Base-by-base conservation (phyloP, 768 basidiomycete genomes). In the Podaxis sp. region DNA sequence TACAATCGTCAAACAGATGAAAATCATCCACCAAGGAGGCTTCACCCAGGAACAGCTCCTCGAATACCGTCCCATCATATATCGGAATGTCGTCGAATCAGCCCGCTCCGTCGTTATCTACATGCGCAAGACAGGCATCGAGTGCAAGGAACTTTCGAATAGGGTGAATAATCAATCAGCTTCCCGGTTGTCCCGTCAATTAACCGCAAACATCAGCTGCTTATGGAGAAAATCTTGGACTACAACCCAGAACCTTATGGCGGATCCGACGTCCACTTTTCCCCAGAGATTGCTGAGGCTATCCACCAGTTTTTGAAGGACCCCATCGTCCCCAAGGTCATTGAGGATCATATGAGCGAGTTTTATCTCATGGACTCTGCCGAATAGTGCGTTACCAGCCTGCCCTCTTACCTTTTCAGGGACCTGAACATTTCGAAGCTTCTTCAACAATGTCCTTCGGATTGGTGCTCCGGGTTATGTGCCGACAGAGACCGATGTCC, bases 1-100 rank as follows among this genome's bases (percentile, higher is more conserved):
- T 3, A 98, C 95, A 0, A 93, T 98, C 64, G 94, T 97, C 37
- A 98, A 98, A 71, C 95, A 98, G 73, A 97, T 98, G 95, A 97
- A 96, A 81, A 95, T 98, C 61, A 95, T 98, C 52, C 91, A 98
- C 72, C 91, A 96, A 72, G 86, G 88, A 63, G 95, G 95, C 11
- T 98, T 94, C 74, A 84, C 87, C 2, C 73, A 75, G 6, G 82
- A 89, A 0, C 94, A 97, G 71, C 84, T 93, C 27, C 78, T 87
- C 62, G 80, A 84, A 2, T 96, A 85, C 76, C 80, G 89, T 18
- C 82, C 87, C 0, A 87, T 88, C 32, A 87, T 98, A 51, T 93
- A 89, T 74, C 86, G 86, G 67, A 91, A 96, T 71, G 86, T 95
- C 3, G 78, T 96, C 62, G 95, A 98, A 64, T 91, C 88, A 4